Evolutionary conservation across 306 rosid genomes (phyloP), one percentile per base, ranked within the genome.

Genomic region (Vigna unguiculata): DNA sequence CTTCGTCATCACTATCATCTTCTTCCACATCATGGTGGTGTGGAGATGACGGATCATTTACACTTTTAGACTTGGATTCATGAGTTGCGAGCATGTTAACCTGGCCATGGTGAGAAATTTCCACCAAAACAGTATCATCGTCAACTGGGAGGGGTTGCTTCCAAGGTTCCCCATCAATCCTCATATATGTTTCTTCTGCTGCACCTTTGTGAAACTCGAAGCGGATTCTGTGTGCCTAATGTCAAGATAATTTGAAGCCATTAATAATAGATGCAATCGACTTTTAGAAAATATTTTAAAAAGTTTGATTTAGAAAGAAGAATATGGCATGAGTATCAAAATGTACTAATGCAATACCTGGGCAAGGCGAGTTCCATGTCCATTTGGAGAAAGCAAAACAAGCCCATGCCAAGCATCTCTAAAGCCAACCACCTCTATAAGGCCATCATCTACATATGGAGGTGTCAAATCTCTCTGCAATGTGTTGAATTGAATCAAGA

Each of bases 81-180:
- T 72, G 85, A 46, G 88, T 85, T 5, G 97, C 99, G 28, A 95
- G 98, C 88, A 95, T 92, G 85, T 92, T 89, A 79, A 95, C 99
- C 88, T 95, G 99, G 68, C 92, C 87, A 63, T 82, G 97, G 84
- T 84, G 93, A 51, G 99, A 90, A 77, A 95, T 92, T 84, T 95
- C 99, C 0, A 95, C 91, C 69, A 85, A 83, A 45, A 95, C 91
- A 16, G 96, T 85, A 43, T 92, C 96, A 43, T 93, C 96, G 48
- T 91, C 91, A 34, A 71, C 83, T 12, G 99, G 97, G 66, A 95
- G 88, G 49, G 98, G 97, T 78, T 95, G 99, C 83, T 91, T 95
- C 99, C 99, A 95, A 25, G 99, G 98, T 72, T 95, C 99, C 69
- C 99, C 99, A 73, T 95, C 98, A 22, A 92, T 90, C 87, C 98